A percentile compares a stretch with the other conserved stretches of the same genome.
These are phyloP conservation scores for Spergularia azorica DNA, from an alignment of 179 eudicot species.

Conservation along the genomic window DNA sequence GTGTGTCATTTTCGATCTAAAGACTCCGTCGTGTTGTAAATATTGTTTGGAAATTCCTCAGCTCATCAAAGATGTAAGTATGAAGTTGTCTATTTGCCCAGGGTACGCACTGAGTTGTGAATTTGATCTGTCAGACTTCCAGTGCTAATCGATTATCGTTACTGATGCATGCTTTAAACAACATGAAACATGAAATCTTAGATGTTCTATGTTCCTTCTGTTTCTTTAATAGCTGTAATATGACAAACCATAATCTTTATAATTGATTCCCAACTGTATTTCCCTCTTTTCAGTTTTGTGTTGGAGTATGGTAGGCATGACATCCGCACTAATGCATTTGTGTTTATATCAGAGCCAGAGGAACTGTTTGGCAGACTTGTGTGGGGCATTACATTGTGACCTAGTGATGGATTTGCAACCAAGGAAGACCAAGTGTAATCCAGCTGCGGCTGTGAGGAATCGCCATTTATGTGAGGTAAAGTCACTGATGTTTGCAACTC, in stretches of 20 bases:
- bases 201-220: background rate
- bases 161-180: background rate
- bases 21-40: background rate
- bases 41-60: background rate
- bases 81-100: background rate
- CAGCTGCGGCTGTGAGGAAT: conserved; percentile 78
- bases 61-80: background rate
- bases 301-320: background rate
- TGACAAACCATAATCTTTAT: background rate
- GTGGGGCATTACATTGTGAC: conserved; percentile 94
- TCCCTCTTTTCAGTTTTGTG: background rate
- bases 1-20: background rate
- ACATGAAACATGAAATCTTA: background rate
- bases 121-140: background rate
- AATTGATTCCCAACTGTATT: background rate
- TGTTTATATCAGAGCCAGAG: conserved; percentile 51
- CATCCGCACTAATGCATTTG: conserved; percentile 8
- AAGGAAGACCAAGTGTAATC: conserved; percentile 79
- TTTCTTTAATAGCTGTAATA: background rate
- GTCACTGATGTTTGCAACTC: conserved; percentile 10
- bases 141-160: no score
- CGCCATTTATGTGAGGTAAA: conserved; percentile 82
- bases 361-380: conserved; percentile 81
- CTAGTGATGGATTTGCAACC: conserved; percentile 48
- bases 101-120: background rate